These are phyloP conservation scores for Posidonia oceanica DNA, from an alignment of 116 monocot genomes.

Conservation along the genomic window DNA sequence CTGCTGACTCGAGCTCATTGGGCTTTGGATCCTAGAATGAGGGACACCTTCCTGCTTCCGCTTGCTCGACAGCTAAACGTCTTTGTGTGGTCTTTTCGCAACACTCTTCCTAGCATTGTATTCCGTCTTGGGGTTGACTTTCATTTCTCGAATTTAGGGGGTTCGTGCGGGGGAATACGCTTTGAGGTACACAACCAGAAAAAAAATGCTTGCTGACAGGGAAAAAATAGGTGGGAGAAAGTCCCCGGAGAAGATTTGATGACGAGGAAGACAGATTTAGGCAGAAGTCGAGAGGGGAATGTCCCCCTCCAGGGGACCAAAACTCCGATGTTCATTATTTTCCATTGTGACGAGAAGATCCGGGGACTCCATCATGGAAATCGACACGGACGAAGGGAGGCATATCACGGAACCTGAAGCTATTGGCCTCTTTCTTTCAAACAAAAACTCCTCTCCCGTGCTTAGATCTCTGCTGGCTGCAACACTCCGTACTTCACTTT, in stretches of 20 bases:
- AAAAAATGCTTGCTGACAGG: background rate
- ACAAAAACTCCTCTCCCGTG: background rate
- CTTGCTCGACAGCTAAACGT: too few relatives aligned
- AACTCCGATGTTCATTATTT: too few relatives aligned
- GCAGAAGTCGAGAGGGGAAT: background rate
- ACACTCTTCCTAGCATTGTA: too few relatives aligned
- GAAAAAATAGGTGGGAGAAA: background rate
- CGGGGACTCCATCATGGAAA: background rate
- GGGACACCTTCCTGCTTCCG: too few relatives aligned
- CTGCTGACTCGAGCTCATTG: too few relatives aligned
- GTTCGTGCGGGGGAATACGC: background rate
- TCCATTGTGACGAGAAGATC: background rate
- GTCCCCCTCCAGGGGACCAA: too few relatives aligned
- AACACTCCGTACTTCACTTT: background rate
- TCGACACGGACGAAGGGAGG: background rate
- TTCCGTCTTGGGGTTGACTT: too few relatives aligned
- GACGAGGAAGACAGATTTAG: background rate
- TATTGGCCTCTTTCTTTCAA: slow-evolving; percentile 1
- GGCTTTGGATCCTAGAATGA: too few relatives aligned
- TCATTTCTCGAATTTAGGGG: too few relatives aligned
- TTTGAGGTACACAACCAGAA: background rate
- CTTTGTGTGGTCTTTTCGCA: too few relatives aligned
- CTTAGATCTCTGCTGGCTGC: background rate
- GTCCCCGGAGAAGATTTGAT: background rate
- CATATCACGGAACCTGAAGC: background rate